These are phyloP conservation scores for Lentinula boryana DNA, from an alignment of 768 basidiomycete genomes.

Conservation along the genomic window DNA sequence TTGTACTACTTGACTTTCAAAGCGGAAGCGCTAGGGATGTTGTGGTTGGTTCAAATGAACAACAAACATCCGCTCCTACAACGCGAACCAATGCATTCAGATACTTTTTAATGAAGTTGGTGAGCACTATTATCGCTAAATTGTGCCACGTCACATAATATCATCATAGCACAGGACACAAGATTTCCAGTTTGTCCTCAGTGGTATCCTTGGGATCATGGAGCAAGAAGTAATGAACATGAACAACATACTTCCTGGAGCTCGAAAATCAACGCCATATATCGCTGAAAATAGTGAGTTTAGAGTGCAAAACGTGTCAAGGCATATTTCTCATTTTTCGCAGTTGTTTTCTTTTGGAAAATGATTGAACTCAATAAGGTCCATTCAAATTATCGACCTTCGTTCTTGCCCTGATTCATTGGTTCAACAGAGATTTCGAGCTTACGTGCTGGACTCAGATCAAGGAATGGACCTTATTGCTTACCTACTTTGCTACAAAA, in stretches of 20 bases:
- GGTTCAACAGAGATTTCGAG: slow-evolving; percentile 74
- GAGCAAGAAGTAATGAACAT: slow-evolving; percentile 71
- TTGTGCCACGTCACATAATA: slow-evolving; percentile 7
- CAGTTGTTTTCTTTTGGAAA: slow-evolving; percentile 86
- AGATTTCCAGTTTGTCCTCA: slow-evolving; percentile 82
- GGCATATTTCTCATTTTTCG: neutral
- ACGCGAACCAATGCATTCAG: slow-evolving; percentile 81
- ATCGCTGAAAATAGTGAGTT: slow-evolving; percentile 74
- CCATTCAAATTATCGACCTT: slow-evolving; percentile 5
- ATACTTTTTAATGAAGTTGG: slow-evolving; percentile 88
- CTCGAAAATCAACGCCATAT: slow-evolving; percentile 77
- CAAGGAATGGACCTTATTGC: slow-evolving; percentile 72
- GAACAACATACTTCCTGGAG: slow-evolving; percentile 77
- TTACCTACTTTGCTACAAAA: slow-evolving; percentile 71
- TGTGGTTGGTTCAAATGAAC: slow-evolving; percentile 34
- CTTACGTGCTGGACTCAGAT: slow-evolving; percentile 76
- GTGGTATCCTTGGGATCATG: slow-evolving; percentile 62
- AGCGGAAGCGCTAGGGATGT: slow-evolving; percentile 64
- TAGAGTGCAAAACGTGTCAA: neutral
- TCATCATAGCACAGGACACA: slow-evolving; percentile 71
- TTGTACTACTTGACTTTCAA: slow-evolving; percentile 75
- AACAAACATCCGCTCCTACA: slow-evolving; percentile 41
- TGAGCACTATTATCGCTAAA: slow-evolving; percentile 24
- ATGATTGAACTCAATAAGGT: slow-evolving; percentile 92
- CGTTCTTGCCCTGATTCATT: neutral